A percentile compares a stretch with the other conserved stretches of the same genome.
phyloP scores from a whole-genome alignment of 352 stramenopile genomes.

The Aphanomyces astaci region DNA sequence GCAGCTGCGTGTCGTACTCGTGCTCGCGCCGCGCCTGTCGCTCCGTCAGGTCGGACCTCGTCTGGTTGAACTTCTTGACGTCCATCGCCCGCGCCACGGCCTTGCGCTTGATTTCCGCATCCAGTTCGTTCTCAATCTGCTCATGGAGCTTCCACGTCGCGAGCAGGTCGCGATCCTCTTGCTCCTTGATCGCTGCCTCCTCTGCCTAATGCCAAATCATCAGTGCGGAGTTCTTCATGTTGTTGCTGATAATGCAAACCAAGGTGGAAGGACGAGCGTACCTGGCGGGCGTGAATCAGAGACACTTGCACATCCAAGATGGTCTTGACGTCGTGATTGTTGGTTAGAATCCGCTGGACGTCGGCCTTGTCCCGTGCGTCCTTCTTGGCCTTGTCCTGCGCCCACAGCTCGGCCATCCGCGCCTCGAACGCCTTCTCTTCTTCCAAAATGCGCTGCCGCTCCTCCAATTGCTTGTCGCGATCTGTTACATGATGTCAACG shows the following conservation, averaged over 20 bases:
- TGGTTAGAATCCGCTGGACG: slow-evolving; percentile 35
- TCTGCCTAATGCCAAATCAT: too few species aligned
- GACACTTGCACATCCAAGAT: slow-evolving; percentile 62
- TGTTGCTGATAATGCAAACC: too few species aligned
- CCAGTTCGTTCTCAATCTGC: slow-evolving; percentile 54
- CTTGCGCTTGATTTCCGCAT: slow-evolving; percentile 40
- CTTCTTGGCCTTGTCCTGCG: slow-evolving; percentile 63
- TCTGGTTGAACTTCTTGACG: slow-evolving; percentile 66
- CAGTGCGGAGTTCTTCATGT: too few species aligned
- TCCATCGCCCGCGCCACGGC: slow-evolving; percentile 60
- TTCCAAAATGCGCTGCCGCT: slow-evolving; percentile 35
- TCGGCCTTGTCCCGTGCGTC: slow-evolving; percentile 57
- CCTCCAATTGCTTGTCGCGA: slow-evolving; percentile 51
- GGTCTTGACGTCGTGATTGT: slow-evolving; percentile 60
- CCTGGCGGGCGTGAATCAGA: not conserved
- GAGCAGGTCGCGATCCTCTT: slow-evolving; percentile 47
- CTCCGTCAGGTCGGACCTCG: slow-evolving; percentile 46
- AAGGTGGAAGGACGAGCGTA: too few species aligned
- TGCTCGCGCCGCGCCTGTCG: slow-evolving; percentile 42
- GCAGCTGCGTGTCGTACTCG: slow-evolving; percentile 51
- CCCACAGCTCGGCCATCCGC: slow-evolving; percentile 64
- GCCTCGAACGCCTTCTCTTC: slow-evolving; percentile 47
- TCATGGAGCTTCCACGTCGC: slow-evolving; percentile 52
- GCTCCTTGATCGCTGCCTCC: slow-evolving; percentile 33
- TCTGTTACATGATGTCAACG: slow-evolving; percentile 28